Percentiles rank a stretch among this genome's conserved stretches.
Evolutionary conservation across 2,329 filamentous ascomycete genomes (phyloP).

Genomic region (Claviceps arundinis): DNA sequence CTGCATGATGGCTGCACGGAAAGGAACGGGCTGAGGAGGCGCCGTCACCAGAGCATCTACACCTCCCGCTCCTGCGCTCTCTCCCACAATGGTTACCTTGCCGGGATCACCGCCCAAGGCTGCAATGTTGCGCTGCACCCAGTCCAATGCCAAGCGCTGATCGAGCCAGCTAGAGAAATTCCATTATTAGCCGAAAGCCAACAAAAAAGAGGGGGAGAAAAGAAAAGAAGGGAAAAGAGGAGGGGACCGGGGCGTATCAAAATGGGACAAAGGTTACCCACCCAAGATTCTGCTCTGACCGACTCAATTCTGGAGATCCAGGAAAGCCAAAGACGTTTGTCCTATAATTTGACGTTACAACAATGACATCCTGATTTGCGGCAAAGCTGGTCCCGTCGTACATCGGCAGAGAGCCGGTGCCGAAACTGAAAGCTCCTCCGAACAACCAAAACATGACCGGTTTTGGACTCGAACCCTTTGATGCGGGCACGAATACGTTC

Average conservation of each 20-base stretch:
- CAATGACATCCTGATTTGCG: slow-evolving; percentile 1
- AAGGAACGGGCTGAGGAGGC: not conserved
- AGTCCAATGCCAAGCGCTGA: slow-evolving; percentile 42
- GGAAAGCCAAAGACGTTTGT: slow-evolving; percentile 3
- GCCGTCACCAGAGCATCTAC: slow-evolving; percentile 18
- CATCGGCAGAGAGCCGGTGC: not conserved
- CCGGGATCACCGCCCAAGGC: slow-evolving; percentile 49
- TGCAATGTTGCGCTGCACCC: slow-evolving; percentile 47
- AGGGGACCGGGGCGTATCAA: not conserved
- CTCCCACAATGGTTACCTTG: slow-evolving; percentile 49
- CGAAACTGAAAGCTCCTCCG: slow-evolving; percentile 2
- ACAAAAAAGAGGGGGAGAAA: not conserved
- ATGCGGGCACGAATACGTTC: not conserved
- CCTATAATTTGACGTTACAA: slow-evolving; percentile 1
- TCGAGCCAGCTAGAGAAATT: slow-evolving; percentile 19
- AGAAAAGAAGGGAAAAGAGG: not conserved
- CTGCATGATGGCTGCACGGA: slow-evolving; percentile 4
- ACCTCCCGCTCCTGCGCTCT: slow-evolving; percentile 40
- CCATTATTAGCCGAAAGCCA: too few species aligned
- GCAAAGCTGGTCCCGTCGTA: slow-evolving; percentile 3
- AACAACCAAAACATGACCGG: slow-evolving; percentile 3
- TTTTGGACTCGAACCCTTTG: not conserved
- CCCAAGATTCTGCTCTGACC: slow-evolving; percentile 1
- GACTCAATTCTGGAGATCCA: slow-evolving; percentile 1
- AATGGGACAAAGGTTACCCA: not conserved